Evolutionary conservation across 1,139 yeast species (phyloP), one percentile per base, ranked within the genome.

Genomic region (Geotrichum australiense): DNA sequence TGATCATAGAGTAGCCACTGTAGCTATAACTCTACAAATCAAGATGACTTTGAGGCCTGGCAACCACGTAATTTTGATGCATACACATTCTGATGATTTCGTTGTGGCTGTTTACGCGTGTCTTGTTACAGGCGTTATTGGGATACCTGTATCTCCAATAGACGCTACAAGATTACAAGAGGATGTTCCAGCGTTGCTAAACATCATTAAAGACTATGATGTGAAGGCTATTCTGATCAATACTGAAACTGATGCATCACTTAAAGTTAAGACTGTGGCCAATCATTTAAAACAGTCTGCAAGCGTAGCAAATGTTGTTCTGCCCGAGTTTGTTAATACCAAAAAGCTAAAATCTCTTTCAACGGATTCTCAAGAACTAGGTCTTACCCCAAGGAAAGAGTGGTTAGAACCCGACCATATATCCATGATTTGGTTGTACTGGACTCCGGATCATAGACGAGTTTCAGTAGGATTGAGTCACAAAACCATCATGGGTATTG

Each of bases 71-170:
- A 70, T 87, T 4, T 66, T 91, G 51, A 81, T 87, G 81, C 86
- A 84, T 56, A 81, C 94, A 0, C 74, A 89, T 42, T 78, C 91
- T 0, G 96, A 89, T 47, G 97, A 91, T 49, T 91, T 77, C 57
- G 76, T 81, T 6, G 76, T 85, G 34, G 85, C 95, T 1, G 69
- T 87, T 0, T 78, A 79, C 59, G 96, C 98, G 0, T 91, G 97
- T 58, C 73, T 91, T 57, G 64, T 81, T 48, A 73, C 89, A 47
- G 96, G 96, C 1, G 67, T 87, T 3, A 71, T 83, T 4, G 81
- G 89, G 0, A 76, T 91, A 14, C 96, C 96, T 0, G 62, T 91
- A 59, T 69, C 82, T 5, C 86, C 94, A 0, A 66, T 87, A 39
- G 89, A 83, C 52, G 70, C 78, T 7, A 73, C 71, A 38, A 66